Percentiles rank a stretch among this genome's conserved stretches.
These are phyloP conservation scores for Carex myosuroides DNA, from an alignment of 176 grass and related monocot genomes.

Conservation along the genomic window DNA sequence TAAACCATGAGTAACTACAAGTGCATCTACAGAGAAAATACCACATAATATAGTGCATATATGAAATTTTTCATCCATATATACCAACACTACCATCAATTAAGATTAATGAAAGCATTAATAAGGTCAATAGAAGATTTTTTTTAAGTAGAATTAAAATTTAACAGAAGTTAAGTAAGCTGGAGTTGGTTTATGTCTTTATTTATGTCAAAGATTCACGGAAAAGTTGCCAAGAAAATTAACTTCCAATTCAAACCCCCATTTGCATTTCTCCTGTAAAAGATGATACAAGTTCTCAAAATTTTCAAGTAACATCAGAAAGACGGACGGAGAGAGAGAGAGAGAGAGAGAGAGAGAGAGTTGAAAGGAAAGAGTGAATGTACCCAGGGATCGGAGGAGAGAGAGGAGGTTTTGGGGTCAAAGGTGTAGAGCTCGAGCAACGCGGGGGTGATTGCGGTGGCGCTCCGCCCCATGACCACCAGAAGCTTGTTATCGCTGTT, in stretches of 20 bases:
- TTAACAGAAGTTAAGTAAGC: neutral
- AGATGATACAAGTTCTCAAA: neutral
- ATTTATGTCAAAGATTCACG: neutral
- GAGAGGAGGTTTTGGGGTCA: conserved; percentile 44
- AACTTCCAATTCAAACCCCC: neutral
- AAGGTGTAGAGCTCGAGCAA: conserved; percentile 68
- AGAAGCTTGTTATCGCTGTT: conserved; percentile 31
- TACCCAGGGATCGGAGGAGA: conserved; percentile 60
- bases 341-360: neutral
- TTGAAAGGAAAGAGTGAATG: neutral
- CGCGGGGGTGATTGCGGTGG: conserved; percentile 24
- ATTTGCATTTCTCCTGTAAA: neutral
- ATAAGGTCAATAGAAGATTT: neutral
- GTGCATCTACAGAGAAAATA: neutral
- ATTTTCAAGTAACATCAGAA: neutral
- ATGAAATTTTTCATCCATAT: neutral
- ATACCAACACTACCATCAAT: neutral
- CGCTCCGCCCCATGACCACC: conserved; percentile 36
- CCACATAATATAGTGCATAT: neutral
- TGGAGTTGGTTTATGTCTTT: neutral
- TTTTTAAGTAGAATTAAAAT: neutral
- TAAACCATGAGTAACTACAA: neutral
- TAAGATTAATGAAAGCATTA: neutral
- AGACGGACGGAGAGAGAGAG: neutral
- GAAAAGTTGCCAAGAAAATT: neutral